Conservation (phyloP, 768 basidiomycete species). For the Mrakia frigida region DNA sequence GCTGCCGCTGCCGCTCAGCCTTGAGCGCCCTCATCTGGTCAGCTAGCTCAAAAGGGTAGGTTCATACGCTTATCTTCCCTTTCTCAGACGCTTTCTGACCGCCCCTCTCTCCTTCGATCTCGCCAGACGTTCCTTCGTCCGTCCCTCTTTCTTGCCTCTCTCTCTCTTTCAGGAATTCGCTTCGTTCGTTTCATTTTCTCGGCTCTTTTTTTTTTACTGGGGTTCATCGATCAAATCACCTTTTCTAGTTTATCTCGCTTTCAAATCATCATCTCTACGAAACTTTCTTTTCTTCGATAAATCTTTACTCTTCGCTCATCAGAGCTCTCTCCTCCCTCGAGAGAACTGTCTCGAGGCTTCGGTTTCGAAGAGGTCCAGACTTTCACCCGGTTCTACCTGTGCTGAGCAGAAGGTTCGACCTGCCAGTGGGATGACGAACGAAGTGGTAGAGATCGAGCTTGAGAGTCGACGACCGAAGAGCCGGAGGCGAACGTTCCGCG, state of each 20-base stretch:
- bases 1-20: constrained; percentile 3
- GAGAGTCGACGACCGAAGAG: no score
- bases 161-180: not conserved
- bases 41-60: not conserved
- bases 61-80: not conserved
- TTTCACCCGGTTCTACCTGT: no score
- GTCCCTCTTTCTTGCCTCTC: not conserved
- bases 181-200: not conserved
- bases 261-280: no score
- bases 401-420: no score
- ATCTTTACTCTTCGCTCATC: no score
- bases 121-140: not conserved
- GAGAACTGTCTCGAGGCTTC: no score
- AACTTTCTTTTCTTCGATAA: no score
- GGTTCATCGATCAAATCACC: not conserved
- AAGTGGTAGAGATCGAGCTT: no score
- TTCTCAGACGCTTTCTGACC: not conserved
- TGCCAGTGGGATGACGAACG: no score
- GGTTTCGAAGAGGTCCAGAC: no score
- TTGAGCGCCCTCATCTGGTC: not conserved
- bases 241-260: not conserved
- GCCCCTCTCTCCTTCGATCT: not conserved
- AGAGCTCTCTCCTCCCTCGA: no score
- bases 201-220: not conserved
- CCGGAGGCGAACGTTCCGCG: no score